Evolutionary conservation across 2,329 filamentous ascomycete genomes (phyloP).

Genomic region (Ambrosiella beaveri): DNA sequence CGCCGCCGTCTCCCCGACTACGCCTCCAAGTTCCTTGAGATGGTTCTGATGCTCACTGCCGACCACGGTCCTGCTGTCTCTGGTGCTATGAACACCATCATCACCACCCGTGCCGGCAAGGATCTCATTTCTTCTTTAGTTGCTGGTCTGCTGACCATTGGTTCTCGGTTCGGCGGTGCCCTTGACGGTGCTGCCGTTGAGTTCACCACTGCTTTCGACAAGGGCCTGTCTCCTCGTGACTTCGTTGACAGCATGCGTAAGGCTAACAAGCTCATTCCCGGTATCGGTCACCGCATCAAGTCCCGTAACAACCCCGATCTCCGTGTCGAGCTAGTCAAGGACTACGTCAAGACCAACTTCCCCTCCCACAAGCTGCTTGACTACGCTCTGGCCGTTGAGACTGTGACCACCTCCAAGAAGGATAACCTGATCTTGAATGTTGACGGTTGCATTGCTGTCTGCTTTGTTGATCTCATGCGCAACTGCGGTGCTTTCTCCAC

Average conservation of each 20-base stretch:
- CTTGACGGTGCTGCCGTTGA: conserved; percentile 95
- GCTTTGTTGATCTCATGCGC: conserved; percentile 93
- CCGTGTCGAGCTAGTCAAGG: conserved; percentile 97
- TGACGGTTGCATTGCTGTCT: conserved; percentile 92
- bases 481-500: conserved; percentile 93
- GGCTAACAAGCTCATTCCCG: conserved; percentile 99
- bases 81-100: conserved; percentile 99
- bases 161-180: conserved; percentile 94
- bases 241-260: conserved; percentile 99
- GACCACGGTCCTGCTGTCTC: conserved; percentile 98
- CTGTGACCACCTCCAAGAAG: conserved; percentile 98
- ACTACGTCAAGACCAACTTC: conserved; percentile 96
- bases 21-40: conserved; percentile 97
- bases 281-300: conserved; percentile 99
- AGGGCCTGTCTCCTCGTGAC: conserved; percentile 93
- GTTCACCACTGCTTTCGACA: conserved; percentile 96
- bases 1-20: conserved; percentile 89
- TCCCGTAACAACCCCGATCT: conserved; percentile 99
- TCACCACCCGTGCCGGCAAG: conserved; percentile 97
- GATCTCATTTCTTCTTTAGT: conserved; percentile 92
- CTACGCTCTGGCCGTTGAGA: conserved; percentile 94
- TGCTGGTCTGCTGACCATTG: conserved; percentile 92
- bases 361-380: conserved; percentile 95
- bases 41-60: conserved; percentile 99
- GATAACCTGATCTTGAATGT: conserved; percentile 99